Base-by-base conservation (phyloP, 2,329 filamentous ascomycete species). In the Fusarium circinatum region DNA sequence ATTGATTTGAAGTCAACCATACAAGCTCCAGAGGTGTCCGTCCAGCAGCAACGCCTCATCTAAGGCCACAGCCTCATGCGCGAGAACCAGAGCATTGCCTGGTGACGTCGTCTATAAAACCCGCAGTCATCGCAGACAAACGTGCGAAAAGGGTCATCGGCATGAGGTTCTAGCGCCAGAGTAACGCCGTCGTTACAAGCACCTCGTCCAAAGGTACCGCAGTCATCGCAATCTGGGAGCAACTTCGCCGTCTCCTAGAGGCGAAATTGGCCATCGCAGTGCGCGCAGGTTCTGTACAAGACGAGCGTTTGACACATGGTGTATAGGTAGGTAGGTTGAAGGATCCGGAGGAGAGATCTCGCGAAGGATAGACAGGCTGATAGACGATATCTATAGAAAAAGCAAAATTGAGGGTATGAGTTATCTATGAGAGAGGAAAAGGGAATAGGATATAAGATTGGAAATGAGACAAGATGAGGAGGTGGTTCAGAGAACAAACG, bases 211-310 rank as follows among this genome's bases (percentile, higher is more conserved):
- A 65, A 74, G 20, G 57, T 74, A 10, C 68, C 73, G 45, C 73
- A 75, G 52, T 54, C 73, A 3, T 75, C 73, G 57, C 73, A 75
- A 44, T 74, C 70, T 45, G 73, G 70, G 41, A 75, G 73, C 39
- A 68, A 74, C 47, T 18, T 68, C 18, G 70, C 62, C 24, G 70
- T 75, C 39, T 74, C 73, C 73, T 68, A 75, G 18, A 75, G 66
- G 49, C 66, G 47, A 45, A 62, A 63, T 45, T 58, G 30, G 2
- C 70, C 57, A 34, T 75, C 70, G n/a, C 73, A 75, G 44, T 75
- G 70, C 9, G 70, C 73, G 26, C 73, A 75, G 7, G 73, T 74
- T n/a, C 51, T 49, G 44, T 74, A 75, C 17, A 65, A n/a, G 6
- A 75, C 66, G 8, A 74, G 65, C 1, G 69, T 75, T 39, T 74